These are phyloP conservation scores for Durio zibethinus DNA, from an alignment of 345 rosid species.

Conservation along the genomic window DNA sequence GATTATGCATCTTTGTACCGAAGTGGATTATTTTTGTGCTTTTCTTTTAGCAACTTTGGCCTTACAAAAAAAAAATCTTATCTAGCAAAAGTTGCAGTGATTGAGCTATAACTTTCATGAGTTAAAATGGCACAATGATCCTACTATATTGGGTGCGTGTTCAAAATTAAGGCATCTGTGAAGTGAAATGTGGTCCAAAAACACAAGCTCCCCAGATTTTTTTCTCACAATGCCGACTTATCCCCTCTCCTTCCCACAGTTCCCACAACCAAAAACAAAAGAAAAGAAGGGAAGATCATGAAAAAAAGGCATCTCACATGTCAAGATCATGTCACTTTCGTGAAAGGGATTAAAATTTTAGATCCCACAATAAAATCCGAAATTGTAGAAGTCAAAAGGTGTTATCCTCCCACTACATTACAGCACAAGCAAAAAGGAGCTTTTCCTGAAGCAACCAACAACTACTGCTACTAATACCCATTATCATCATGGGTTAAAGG, in stretches of 20 bases:
- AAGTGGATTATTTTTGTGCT: too few relatives aligned
- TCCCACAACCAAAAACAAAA: not conserved
- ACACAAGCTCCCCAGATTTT: not conserved
- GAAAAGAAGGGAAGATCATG: not conserved
- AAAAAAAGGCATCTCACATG: conserved; percentile 3
- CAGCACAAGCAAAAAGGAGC: not conserved
- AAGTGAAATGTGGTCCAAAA: conserved; percentile 3
- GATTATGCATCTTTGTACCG: too few relatives aligned
- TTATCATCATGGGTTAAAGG: not conserved
- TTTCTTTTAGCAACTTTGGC: not conserved
- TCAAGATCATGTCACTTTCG: conserved; percentile 23
- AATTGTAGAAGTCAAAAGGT: conserved; percentile 15
- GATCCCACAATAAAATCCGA: not conserved
- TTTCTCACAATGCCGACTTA: not conserved
- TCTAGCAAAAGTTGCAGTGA: not conserved
- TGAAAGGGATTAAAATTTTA: conserved; percentile 7
- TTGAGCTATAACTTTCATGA: not conserved
- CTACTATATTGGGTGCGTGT: not conserved
- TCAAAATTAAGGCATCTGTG: not conserved
- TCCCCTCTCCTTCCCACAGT: too few relatives aligned
- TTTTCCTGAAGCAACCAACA: not conserved
- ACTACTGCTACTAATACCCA: not conserved
- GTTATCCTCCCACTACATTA: not conserved
- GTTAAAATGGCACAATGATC: not conserved
- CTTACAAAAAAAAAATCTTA: not conserved